These are phyloP conservation scores for Moesziomyces antarcticus DNA, from an alignment of 1,284 basidiomycete species.

Conservation along the genomic window DNA sequence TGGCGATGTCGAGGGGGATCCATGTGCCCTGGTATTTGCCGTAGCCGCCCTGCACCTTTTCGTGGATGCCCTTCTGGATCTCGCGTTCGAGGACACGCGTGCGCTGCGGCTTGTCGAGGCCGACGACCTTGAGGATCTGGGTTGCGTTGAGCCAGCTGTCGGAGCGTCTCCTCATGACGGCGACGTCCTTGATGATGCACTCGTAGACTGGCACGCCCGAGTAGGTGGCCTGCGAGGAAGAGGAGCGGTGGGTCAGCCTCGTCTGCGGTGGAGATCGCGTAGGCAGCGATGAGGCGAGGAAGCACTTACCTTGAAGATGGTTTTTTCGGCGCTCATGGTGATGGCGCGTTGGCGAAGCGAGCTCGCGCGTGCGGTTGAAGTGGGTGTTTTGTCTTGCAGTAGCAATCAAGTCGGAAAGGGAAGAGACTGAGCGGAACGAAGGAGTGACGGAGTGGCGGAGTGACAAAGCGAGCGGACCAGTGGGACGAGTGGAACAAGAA, in stretches of 20 bases:
- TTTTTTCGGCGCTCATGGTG: conserved; percentile 45
- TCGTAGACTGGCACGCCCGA: conserved; percentile 70
- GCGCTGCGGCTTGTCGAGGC: conserved; percentile 98
- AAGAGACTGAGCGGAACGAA: neutral
- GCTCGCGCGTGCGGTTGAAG: neutral
- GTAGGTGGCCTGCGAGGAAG: conserved; percentile 66
- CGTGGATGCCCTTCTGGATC: conserved; percentile 97
- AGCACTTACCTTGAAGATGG: conserved; percentile 52
- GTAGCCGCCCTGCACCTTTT: conserved; percentile 99
- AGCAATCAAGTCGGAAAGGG: neutral
- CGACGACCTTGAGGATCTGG: conserved; percentile 98
- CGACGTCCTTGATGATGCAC: conserved; percentile 71
- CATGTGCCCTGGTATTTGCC: conserved; percentile 99
- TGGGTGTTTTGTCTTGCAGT: too few relatives aligned
- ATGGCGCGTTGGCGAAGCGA: too few relatives aligned
- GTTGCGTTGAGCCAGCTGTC: conserved; percentile 98
- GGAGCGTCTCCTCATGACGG: conserved; percentile 94
- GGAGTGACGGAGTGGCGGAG: neutral
- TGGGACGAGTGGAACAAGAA: too few relatives aligned
- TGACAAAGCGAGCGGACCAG: neutral
- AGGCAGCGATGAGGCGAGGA: too few relatives aligned
- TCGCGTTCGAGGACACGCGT: conserved; percentile 97
- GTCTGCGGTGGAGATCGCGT: too few relatives aligned
- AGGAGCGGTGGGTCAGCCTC: too few relatives aligned
- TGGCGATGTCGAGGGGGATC: conserved; percentile 93